Evolutionary conservation across 2,329 filamentous ascomycete genomes (phyloP).

Genomic region (Mycosphaerelloides madeirae): DNA sequence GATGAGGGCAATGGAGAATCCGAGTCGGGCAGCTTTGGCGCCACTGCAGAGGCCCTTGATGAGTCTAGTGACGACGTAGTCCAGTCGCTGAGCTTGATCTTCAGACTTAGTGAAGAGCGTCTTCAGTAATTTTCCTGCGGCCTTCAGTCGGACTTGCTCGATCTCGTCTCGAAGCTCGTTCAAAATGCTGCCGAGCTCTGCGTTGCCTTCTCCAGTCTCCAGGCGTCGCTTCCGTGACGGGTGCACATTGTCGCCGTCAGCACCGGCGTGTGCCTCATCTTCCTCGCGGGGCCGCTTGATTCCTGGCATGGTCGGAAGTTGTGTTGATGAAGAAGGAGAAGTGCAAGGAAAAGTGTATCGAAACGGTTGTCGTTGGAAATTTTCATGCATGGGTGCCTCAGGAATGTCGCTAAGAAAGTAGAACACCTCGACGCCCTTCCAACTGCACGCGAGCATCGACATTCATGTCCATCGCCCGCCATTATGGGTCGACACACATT

Average conservation of each 20-base stretch:
- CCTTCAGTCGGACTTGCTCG: conserved; percentile 40
- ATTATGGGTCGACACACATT: conserved; percentile 26
- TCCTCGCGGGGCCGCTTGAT: conserved; percentile 22
- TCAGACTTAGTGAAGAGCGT: conserved; percentile 37
- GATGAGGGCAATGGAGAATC: conserved; percentile 83
- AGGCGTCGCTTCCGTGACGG: conserved; percentile 30
- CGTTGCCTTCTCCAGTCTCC: conserved; percentile 37
- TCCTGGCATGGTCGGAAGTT: conserved; percentile 16
- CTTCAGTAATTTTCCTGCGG: conserved; percentile 42
- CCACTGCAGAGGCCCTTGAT: conserved; percentile 87
- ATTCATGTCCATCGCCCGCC: conserved; percentile 6
- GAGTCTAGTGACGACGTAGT: conserved; percentile 47
- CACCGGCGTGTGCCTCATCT: conserved; percentile 7
- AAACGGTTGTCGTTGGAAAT: too few species aligned
- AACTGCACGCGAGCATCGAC: conserved; percentile 9
- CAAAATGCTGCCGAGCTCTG: conserved; percentile 43
- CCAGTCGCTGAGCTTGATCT: conserved; percentile 35
- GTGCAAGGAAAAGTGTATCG: too few species aligned
- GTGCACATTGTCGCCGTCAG: conserved; percentile 20
- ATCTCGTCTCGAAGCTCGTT: conserved; percentile 45
- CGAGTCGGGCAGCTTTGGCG: conserved; percentile 79
- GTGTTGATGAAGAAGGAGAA: too few species aligned
- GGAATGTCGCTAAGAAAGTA: too few species aligned
- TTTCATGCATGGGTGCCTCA: too few species aligned
- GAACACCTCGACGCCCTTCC: conserved; percentile 1